A percentile compares a stretch with the other conserved stretches of the same genome.
These are phyloP conservation scores for Stachybotrys echinatus DNA, from an alignment of 2,329 filamentous ascomycete species.

Conservation along the genomic window DNA sequence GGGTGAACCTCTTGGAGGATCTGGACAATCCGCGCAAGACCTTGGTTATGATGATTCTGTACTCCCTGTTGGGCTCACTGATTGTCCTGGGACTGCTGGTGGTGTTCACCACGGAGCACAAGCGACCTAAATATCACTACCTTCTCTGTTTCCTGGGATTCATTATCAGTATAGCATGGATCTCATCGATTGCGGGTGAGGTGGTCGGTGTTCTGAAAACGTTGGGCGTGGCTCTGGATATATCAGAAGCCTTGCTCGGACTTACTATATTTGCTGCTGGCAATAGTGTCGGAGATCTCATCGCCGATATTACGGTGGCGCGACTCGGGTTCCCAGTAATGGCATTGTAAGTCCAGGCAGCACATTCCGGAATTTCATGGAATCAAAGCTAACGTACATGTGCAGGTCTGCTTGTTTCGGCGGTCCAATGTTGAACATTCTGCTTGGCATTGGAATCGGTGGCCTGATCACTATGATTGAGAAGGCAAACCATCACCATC, in stretches of 20 bases:
- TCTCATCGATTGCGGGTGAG: constrained; percentile 90
- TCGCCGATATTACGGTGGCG: constrained; percentile 92
- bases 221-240: constrained; percentile 83
- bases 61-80: constrained; percentile 64
- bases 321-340: constrained; percentile 93
- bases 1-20: constrained; percentile 61
- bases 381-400: constrained; percentile 4
- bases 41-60: constrained; percentile 53
- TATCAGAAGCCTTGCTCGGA: constrained; percentile 90
- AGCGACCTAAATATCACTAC: constrained; percentile 68
- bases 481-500: constrained; percentile 59
- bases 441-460: constrained; percentile 88
- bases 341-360: constrained; percentile 59
- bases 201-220: constrained; percentile 94
- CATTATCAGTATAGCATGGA: constrained; percentile 88
- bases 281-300: constrained; percentile 89
- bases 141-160: constrained; percentile 87
- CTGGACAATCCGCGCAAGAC: constrained; percentile 43
- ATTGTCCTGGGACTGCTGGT: constrained; percentile 63
- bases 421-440: constrained; percentile 96
- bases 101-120: constrained; percentile 60
- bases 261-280: constrained; percentile 95
- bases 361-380: neutral
- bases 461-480: constrained; percentile 82
- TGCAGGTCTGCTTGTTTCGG: constrained; percentile 85